A percentile compares a stretch with the other conserved stretches of the same genome.
Conservation (phyloP, 2,329 filamentous ascomycete species). For the Thelonectria rubi region DNA sequence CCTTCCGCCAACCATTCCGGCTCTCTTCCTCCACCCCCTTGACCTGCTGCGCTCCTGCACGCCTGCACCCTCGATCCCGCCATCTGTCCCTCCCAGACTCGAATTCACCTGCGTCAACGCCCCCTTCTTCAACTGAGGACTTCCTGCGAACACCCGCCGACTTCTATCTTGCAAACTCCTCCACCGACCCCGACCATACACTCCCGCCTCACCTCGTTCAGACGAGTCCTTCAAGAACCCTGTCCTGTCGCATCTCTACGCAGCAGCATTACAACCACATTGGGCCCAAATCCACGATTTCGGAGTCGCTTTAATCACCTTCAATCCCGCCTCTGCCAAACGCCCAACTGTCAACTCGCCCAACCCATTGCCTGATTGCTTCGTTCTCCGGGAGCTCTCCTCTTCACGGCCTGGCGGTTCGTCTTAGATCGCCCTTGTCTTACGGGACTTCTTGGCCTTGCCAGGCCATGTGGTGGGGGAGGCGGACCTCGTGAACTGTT, state of each 20-base stretch:
- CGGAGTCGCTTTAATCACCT: conserved; percentile 25
- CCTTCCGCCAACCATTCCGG: conserved; percentile 10
- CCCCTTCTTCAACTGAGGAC: conserved; percentile 15
- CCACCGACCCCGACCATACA: not conserved
- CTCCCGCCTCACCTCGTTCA: not conserved
- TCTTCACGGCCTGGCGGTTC: conserved; percentile 26
- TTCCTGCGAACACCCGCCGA: conserved; percentile 10
- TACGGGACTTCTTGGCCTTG: conserved; percentile 37
- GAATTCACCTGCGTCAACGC: conserved; percentile 15
- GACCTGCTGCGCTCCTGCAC: conserved; percentile 25
- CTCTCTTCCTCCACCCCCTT: conserved; percentile 15
- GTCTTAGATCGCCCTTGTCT: conserved; percentile 30
- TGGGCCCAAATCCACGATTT: conserved; percentile 20
- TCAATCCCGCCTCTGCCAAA: conserved; percentile 3
- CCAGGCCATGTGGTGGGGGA: conserved; percentile 57
- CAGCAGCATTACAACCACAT: conserved; percentile 6
- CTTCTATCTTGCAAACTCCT: conserved; percentile 5
- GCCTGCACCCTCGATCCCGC: conserved; percentile 3
- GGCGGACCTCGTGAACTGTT: conserved; percentile 51
- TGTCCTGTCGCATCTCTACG: not conserved
- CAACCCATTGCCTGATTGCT: not conserved
- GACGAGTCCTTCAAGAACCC: not conserved
- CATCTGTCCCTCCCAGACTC: conserved; percentile 6
- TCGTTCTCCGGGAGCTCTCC: not conserved
- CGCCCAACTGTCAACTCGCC: not conserved